A percentile compares a stretch with the other conserved stretches of the same genome.
These are phyloP conservation scores for Hypoxylon rickii DNA, from an alignment of 495 filamentous ascomycete genomes.

Conservation along the genomic window DNA sequence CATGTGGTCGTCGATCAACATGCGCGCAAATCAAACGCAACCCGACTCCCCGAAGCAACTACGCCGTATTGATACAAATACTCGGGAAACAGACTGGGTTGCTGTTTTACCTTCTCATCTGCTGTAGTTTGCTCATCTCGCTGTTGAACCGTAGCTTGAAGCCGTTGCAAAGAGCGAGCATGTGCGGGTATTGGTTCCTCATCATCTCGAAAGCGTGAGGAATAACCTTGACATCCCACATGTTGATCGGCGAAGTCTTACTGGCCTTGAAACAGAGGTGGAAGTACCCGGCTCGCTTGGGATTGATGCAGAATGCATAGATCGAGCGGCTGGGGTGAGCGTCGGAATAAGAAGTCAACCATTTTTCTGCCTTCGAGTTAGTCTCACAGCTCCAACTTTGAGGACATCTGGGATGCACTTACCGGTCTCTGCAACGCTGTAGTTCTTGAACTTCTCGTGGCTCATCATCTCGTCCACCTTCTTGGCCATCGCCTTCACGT, in stretches of 20 bases:
- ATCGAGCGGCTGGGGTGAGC: constrained; percentile 93
- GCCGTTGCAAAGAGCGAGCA: constrained; percentile 90
- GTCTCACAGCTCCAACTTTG: constrained; percentile 3
- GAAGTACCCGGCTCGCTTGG: constrained; percentile 93
- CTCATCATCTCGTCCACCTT: constrained; percentile 96
- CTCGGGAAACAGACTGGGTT: neutral
- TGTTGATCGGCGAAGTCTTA: constrained; percentile 66
- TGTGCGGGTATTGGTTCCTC: constrained; percentile 86
- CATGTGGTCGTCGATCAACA: neutral
- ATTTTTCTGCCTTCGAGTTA: constrained; percentile 71
- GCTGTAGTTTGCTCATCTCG: constrained; percentile 51
- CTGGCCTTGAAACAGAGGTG: constrained; percentile 94
- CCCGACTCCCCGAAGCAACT: constrained; percentile 12
- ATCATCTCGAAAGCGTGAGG: constrained; percentile 86
- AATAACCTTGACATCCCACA: constrained; percentile 88
- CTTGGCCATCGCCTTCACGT: constrained; percentile 95
- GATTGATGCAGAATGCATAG: constrained; percentile 92
- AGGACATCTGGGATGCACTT: constrained; percentile 44
- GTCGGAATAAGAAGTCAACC: constrained; percentile 92
- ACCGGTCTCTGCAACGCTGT: constrained; percentile 83
- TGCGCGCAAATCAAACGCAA: constrained; percentile 3
- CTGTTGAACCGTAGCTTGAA: constrained; percentile 61
- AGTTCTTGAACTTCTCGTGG: constrained; percentile 86
- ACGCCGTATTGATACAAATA: constrained; percentile 14
- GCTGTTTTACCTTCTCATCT: constrained; percentile 37